phyloP scores from a whole-genome alignment of 2,329 filamentous ascomycete species.

The Fusarium devonianum region DNA sequence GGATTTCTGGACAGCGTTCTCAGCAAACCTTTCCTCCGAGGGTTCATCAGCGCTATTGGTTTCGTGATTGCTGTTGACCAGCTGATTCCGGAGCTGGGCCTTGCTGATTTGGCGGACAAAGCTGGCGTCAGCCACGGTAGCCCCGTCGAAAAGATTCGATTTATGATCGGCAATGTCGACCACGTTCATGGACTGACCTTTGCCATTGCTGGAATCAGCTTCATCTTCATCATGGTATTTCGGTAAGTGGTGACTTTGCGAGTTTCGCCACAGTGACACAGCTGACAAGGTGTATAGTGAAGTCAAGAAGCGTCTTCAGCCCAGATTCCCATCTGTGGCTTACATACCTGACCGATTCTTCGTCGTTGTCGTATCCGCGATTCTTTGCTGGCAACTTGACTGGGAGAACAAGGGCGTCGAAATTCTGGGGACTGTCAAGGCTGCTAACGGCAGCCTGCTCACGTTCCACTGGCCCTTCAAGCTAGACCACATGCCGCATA shows the following conservation, averaged over 20 bases:
- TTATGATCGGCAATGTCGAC: conserved; percentile 72
- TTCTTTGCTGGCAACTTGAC: conserved; percentile 76
- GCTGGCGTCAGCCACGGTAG: conserved; percentile 79
- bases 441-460: conserved; percentile 74
- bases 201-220: conserved; percentile 78
- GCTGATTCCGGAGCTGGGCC: conserved; percentile 86
- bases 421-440: conserved; percentile 82
- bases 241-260: conserved; percentile 59
- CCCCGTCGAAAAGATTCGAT: conserved; percentile 83
- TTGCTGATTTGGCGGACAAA: conserved; percentile 70
- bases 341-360: conserved; percentile 92
- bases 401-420: conserved; percentile 85
- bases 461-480: conserved; percentile 87
- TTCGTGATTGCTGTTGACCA: conserved; percentile 97
- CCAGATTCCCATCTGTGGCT: conserved; percentile 79
- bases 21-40: conserved; percentile 88
- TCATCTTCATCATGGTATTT: conserved; percentile 89
- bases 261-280: neutral
- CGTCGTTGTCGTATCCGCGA: conserved; percentile 83
- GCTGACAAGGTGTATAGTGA: conserved; percentile 59
- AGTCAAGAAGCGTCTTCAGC: conserved; percentile 81
- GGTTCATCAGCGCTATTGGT: conserved; percentile 97
- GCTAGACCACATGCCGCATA: conserved; percentile 77
- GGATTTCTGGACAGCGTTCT: conserved; percentile 95
- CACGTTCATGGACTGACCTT: conserved; percentile 78